Evolutionary conservation across 2,329 filamentous ascomycete genomes (phyloP), one percentile per base, ranked within the genome.

Genomic region (Myriosclerotinia duriaeana): DNA sequence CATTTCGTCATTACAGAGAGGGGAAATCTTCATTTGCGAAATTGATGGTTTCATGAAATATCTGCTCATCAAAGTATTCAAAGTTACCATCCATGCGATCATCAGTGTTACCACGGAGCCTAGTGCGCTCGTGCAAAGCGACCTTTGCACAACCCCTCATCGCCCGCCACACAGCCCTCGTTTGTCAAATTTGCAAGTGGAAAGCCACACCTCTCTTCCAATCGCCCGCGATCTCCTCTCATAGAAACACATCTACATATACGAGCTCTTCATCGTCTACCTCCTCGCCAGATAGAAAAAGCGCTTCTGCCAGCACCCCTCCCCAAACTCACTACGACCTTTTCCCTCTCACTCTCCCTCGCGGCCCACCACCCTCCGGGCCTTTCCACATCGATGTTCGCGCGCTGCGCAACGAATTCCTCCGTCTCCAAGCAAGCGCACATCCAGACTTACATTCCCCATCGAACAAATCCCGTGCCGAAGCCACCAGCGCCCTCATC

Each of bases 341-440:
- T 79, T 99, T 99, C 82, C 93, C 93, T 1, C 77, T 84, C 42
- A 91, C 93, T 3, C 84, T 97, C 4, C 86, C 93, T 0, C 64
- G 78, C 1, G 94, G 94, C 2, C 90, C 92, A 0, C 95, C 95
- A 0, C 94, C 94, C 0, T 65, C 75, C 0, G 89, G 93, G 0
- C 83, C 87, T 67, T 99, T 98, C 83, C 78, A 82, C 17, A 86
- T 98, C 74, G 84, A 96, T 76, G 76, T 85, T 15, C 82, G 84
- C 66, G 81, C 85, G 20, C 85, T 98, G 26, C 90, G 91, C 60
- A 85, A 86, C 71, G 95, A 99, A 77, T 98, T 96, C 80, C 87
- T 98, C 17, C 85, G 87, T 68, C 85, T 97, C 0, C 95, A 99
- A 79, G 85, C 88, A 22, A 83, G 84, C 53, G 85, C 89, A 14